A percentile compares a stretch with the other conserved stretches of the same genome.
These are phyloP conservation scores for Phytophthora pini DNA, from an alignment of 352 stramenopile species.

Conservation along the genomic window DNA sequence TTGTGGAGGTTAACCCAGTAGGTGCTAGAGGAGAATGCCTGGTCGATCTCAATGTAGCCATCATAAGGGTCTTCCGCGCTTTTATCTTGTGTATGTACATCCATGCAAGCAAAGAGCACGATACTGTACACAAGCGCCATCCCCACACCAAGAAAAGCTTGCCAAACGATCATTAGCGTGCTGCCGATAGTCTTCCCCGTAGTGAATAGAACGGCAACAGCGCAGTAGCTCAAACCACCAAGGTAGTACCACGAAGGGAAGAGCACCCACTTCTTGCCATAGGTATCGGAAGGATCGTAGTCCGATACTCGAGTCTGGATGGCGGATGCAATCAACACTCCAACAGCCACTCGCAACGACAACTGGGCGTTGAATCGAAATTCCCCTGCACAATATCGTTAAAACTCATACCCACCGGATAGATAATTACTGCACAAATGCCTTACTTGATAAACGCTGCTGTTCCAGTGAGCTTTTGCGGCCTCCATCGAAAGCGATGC, in stretches of 20 bases:
- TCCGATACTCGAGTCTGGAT: slow-evolving; percentile 49
- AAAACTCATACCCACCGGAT: background rate
- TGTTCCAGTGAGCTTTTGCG: slow-evolving; percentile 28
- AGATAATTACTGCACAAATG: too few relatives aligned
- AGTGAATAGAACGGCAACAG: slow-evolving; percentile 75
- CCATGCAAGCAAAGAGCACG: slow-evolving; percentile 61
- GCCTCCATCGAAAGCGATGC: slow-evolving; percentile 33
- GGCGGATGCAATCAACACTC: slow-evolving; percentile 46
- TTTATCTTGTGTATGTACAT: slow-evolving; percentile 52
- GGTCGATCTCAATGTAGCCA: slow-evolving; percentile 60
- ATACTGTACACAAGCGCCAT: slow-evolving; percentile 81
- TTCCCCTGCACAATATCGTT: slow-evolving; percentile 28
- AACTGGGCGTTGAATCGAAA: slow-evolving; percentile 54
- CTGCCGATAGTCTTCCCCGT: slow-evolving; percentile 72
- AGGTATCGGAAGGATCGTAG: slow-evolving; percentile 23
- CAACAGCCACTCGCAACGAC: slow-evolving; percentile 44
- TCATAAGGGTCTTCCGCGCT: slow-evolving; percentile 35
- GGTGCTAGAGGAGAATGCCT: slow-evolving; percentile 59
- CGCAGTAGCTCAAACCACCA: slow-evolving; percentile 79
- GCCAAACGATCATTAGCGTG: slow-evolving; percentile 73
- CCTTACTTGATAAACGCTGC: slow-evolving; percentile 39
- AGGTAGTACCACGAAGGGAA: slow-evolving; percentile 64
- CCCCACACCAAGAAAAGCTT: slow-evolving; percentile 73
- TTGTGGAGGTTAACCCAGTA: slow-evolving; percentile 78
- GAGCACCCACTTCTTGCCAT: slow-evolving; percentile 48